Conservation (phyloP, 768 basidiomycete genomes). For the Lepiota brunneoincarnata region DNA sequence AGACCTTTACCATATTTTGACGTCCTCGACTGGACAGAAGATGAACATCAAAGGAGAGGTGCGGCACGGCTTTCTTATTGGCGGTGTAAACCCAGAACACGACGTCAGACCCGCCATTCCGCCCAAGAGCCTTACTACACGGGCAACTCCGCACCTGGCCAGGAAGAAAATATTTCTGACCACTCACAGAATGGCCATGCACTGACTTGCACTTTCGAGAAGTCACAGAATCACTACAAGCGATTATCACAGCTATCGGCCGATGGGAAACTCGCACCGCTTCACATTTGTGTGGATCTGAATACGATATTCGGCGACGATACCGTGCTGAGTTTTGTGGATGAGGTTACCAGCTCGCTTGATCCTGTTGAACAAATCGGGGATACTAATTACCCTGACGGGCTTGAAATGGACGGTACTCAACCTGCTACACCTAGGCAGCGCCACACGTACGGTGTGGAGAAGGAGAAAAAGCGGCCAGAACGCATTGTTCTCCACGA, state of each 20-base stretch:
- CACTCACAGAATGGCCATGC: background rate
- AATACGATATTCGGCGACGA: conserved; percentile 36
- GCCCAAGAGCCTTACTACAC: background rate
- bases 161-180: background rate
- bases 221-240: background rate
- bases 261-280: conserved; percentile 48
- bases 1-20: conserved; percentile 52
- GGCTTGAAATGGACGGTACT: conserved; percentile 23
- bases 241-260: conserved; percentile 16
- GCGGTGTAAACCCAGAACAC: conserved; percentile 40
- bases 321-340: conserved; percentile 46
- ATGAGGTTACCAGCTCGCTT: conserved; percentile 26
- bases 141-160: background rate
- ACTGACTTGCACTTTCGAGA: background rate
- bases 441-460: conserved; percentile 20
- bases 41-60: conserved; percentile 26
- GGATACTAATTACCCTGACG: background rate
- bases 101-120: background rate
- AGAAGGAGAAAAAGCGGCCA: conserved; percentile 38
- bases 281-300: conserved; percentile 80
- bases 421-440: conserved; percentile 35
- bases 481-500: conserved; percentile 58
- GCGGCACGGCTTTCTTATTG: conserved; percentile 60
- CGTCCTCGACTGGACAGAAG: conserved; percentile 60
- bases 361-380: background rate